phyloP scores from a whole-genome alignment of 2,329 filamentous ascomycete genomes.

The Tothia fuscella region DNA sequence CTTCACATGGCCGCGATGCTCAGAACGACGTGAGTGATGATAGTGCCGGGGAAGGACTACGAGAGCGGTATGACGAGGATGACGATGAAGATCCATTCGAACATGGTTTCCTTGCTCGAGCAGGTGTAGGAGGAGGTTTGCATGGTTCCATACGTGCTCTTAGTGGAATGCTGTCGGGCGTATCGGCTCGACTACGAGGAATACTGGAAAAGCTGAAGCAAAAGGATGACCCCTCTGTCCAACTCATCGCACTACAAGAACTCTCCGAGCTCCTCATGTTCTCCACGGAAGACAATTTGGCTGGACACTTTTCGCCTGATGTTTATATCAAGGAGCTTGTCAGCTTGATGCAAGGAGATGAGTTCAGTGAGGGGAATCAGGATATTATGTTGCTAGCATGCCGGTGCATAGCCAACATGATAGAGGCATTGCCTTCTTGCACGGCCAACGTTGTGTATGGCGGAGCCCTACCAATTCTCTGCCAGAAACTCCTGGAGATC shows the following conservation, averaged over 20 bases:
- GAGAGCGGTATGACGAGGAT: slow-evolving; percentile 35
- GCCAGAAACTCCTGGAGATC: slow-evolving; percentile 90
- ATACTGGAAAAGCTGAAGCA: slow-evolving; percentile 51
- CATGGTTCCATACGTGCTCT: slow-evolving; percentile 75
- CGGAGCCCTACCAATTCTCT: slow-evolving; percentile 87
- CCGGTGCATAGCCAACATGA: slow-evolving; percentile 88
- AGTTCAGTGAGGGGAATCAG: slow-evolving; percentile 78
- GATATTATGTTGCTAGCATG: slow-evolving; percentile 97
- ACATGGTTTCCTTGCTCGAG: slow-evolving; percentile 54
- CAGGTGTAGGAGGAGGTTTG: slow-evolving; percentile 52
- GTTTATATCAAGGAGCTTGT: slow-evolving; percentile 93
- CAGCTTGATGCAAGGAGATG: slow-evolving; percentile 77
- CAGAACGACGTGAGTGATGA: slow-evolving; percentile 34
- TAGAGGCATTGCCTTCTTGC: slow-evolving; percentile 89
- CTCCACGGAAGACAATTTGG: slow-evolving; percentile 91
- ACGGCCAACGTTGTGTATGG: slow-evolving; percentile 95
- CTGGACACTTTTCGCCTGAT: slow-evolving; percentile 89
- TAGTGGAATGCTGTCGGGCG: slow-evolving; percentile 79
- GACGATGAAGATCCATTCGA: slow-evolving; percentile 45
- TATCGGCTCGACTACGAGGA: slow-evolving; percentile 49
- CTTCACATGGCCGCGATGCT: background rate
- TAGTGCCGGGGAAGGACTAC: slow-evolving; percentile 52
- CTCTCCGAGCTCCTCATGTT: slow-evolving; percentile 87
- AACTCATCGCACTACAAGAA: slow-evolving; percentile 85
- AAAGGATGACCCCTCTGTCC: slow-evolving; percentile 75